Percentiles rank a stretch among this genome's conserved stretches.
These are phyloP conservation scores for Colletotrichum lentis DNA, from an alignment of 2,329 filamentous ascomycete species.

Conservation along the genomic window DNA sequence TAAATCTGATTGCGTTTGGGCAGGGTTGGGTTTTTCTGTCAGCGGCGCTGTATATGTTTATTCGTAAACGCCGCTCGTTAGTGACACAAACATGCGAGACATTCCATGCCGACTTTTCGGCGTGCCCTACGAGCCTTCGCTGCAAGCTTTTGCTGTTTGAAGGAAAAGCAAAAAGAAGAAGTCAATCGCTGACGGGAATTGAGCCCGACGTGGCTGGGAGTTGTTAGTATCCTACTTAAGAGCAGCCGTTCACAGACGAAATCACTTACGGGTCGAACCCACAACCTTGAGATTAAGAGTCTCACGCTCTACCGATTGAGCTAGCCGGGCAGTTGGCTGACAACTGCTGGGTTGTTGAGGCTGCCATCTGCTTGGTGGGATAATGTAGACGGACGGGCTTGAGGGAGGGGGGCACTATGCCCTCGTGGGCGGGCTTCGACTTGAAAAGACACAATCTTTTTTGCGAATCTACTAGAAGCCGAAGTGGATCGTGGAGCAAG, in stretches of 20 bases:
- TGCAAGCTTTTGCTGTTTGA: too few species aligned
- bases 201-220: neutral
- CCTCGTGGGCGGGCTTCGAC: neutral
- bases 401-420: neutral
- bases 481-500: constrained; percentile 4
- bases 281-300: constrained; percentile 71
- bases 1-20: neutral
- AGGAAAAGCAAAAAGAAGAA: neutral
- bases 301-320: constrained; percentile 78
- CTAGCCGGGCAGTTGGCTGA: constrained; percentile 57
- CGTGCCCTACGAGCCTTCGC: too few species aligned
- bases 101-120: too few species aligned
- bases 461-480: constrained; percentile 12
- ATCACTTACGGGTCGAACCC: constrained; percentile 54
- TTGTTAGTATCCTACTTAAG: neutral
- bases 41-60: too few species aligned
- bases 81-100: neutral
- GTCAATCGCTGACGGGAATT: neutral
- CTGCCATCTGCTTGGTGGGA: neutral
- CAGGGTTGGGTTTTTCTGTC: too few species aligned
- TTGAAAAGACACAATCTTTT: neutral
- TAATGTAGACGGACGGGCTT: neutral
- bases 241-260: accelerated
- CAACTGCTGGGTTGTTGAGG: constrained; percentile 15
- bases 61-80: too few species aligned